phyloP scores from a whole-genome alignment of 2,329 filamentous ascomycete genomes.

The Microascus cirrosus region DNA sequence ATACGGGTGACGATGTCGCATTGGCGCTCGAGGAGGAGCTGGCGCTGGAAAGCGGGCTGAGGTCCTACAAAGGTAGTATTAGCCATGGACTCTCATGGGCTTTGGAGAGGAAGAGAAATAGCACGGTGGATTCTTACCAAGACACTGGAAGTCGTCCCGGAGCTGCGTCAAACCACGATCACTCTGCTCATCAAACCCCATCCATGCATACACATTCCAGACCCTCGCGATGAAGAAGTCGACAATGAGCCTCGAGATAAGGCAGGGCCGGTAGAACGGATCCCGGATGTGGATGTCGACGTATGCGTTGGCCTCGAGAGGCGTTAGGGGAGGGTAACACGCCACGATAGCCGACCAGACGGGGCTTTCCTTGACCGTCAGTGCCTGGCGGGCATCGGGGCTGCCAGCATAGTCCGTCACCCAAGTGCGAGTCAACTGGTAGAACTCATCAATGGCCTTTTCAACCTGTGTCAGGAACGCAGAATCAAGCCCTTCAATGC shows the following conservation, averaged over 20 bases:
- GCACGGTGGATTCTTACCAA: slow-evolving; percentile 14
- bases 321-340: slow-evolving; percentile 24
- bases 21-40: slow-evolving; percentile 26
- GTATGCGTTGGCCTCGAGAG: slow-evolving; percentile 25
- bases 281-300: slow-evolving; percentile 27
- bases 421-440: background rate
- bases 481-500: background rate
- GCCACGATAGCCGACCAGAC: slow-evolving; percentile 24
- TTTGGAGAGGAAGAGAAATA: background rate
- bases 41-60: slow-evolving; percentile 19
- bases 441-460: background rate
- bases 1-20: slow-evolving; percentile 24
- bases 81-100: background rate
- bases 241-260: slow-evolving; percentile 29
- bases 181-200: slow-evolving; percentile 21
- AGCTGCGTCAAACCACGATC: slow-evolving; percentile 22
- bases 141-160: slow-evolving; percentile 21
- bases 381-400: background rate
- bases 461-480: background rate
- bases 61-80: slow-evolving; percentile 15
- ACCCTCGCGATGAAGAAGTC: slow-evolving; percentile 29
- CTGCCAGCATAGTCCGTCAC: background rate
- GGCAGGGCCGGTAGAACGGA: slow-evolving; percentile 25
- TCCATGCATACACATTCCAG: slow-evolving; percentile 27
- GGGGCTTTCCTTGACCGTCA: background rate